These are phyloP conservation scores for Syncephalastrum contaminatum DNA, from an alignment of 371 early-diverging fungal genomes.

Conservation along the genomic window DNA sequence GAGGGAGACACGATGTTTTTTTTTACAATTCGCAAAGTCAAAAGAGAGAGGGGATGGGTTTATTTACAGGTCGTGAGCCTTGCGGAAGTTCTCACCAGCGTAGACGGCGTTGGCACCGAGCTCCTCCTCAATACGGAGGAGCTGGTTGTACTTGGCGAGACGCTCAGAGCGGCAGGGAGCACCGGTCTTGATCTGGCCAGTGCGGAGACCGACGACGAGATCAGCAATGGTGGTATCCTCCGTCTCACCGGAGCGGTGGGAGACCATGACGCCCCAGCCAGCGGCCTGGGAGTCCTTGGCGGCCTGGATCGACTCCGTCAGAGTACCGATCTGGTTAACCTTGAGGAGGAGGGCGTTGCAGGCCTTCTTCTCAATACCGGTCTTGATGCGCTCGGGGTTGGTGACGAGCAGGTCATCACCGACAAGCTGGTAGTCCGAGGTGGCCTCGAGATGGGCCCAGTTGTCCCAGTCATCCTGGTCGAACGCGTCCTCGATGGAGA, in stretches of 20 bases:
- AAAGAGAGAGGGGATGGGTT: not conserved
- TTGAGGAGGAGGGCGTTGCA: conserved; percentile 97
- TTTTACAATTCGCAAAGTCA: no score
- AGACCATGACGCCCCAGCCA: conserved; percentile 99
- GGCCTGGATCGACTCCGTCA: conserved; percentile 93
- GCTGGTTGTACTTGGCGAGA: conserved; percentile 98
- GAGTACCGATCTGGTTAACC: conserved; percentile 99
- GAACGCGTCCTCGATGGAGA: conserved; percentile 99
- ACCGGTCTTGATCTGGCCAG: conserved; percentile 99
- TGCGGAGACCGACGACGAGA: conserved; percentile 95
- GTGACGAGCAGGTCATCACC: conserved; percentile 99
- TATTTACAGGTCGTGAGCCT: conserved; percentile 65
- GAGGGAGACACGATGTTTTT: no score
- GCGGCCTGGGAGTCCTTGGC: conserved; percentile 70
- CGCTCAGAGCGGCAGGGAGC: conserved; percentile 99
- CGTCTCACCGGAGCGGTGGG: conserved; percentile 99
- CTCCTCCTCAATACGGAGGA: conserved; percentile 93
- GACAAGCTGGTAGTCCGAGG: conserved; percentile 87
- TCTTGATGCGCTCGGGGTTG: conserved; percentile 92
- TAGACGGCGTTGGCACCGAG: conserved; percentile 82
- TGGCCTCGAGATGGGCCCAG: conserved; percentile 80
- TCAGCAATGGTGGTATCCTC: conserved; percentile 99
- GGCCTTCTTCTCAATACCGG: conserved; percentile 92
- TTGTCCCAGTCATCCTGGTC: conserved; percentile 98
- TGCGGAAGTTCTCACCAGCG: conserved; percentile 94